Base-by-base conservation (phyloP, 164 flowering plant species). In the Magnolia officinalis region DNA sequence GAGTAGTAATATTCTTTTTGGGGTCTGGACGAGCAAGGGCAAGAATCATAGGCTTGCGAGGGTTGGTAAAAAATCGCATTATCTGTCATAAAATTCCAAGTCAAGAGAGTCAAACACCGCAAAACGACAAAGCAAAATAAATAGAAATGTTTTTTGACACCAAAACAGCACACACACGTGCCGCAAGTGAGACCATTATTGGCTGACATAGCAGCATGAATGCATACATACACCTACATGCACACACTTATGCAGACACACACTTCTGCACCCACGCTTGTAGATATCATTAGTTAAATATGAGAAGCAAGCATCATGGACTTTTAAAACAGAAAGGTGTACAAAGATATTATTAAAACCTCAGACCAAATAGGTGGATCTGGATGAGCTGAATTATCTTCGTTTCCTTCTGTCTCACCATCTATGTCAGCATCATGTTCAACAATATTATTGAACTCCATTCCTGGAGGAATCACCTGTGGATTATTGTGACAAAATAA, bases 21-120 rank as follows among this genome's bases (percentile, higher is more conserved):
- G 99, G 99, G 82, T 96, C 99, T 58, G 99, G 97, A 81, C 99
- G 88, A 58, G 99, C 97, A 83, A 96, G 97, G 73, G 99, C 99
- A 77, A 96, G 96, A 78, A 96, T 96, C 98, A 94, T 91, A 79
- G 99, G 99, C 86, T 96, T 96, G 67, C 91, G 91, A 52, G 98
- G 95, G 70, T 96, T 96, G 82, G 90, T 82, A 78, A 96, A 94
- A 89, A 96, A 96, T 63, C 99, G 95, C 98, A 93, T 93, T 81
- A 96, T 92, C 99, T 96, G 88, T 83, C 76, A 74, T 70, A 49
- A 70, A 70, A 63, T 9, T 5, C 14, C 5, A 8, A 76, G 64
- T 50, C 19, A 58, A 63, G 45, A 37, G 45, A 37, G 45, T 37
- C 45, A 37, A 37, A 75, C 19, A 50, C 21, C 49, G 61, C 23